Base-by-base conservation (phyloP, 768 basidiomycete species). In the Kwoniella sp. region DNA sequence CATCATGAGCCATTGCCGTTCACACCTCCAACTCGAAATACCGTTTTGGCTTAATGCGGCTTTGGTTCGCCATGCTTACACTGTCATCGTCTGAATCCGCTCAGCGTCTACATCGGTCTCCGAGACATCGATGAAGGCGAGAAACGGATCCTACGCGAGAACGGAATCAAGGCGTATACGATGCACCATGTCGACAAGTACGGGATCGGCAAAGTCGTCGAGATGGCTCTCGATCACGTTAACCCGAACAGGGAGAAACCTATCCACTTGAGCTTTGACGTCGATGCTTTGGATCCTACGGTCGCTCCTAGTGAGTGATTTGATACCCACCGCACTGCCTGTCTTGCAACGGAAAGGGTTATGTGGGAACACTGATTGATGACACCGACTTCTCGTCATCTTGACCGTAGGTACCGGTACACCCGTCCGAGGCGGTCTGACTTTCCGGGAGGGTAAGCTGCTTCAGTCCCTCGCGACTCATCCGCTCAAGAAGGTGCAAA, bases 181-280 rank as follows among this genome's bases (percentile, higher is more conserved):
- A 95, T 95, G 92, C 90, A 93, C 78, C 90, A 97, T 69, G 84
- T 87, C 61, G 87, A 87, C 81, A 86, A 84, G 77, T 89, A 91
- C 75, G 94, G 94, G 41, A 96, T 96, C 65, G 93, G 94, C 23
- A 88, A 88, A 75, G 93, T 98, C 63, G 89, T 98, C 55, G 92
- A 98, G 75, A 92, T 95, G 91, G 96, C 96, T 31, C 82, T 98
- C 71, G 91, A 97, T 80, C 86, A 92, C 80, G 90, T 98, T 72
- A 96, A 95, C 82, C 91, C 91, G 12, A 85, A 86, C 63, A 84
- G 92, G 71, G 86, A 90, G 69, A 83, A 84, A 37, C 96, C 96
- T 22, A 92, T 97, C 67, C 96, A 99, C 82, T 82, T 99, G 66
- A 92, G 90, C 79, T 99, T 97, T 80, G 96, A 99, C 79, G 93